Evolutionary conservation across 2,329 filamentous ascomycete species (phyloP).

Genomic region (Laburnicola sp.): DNA sequence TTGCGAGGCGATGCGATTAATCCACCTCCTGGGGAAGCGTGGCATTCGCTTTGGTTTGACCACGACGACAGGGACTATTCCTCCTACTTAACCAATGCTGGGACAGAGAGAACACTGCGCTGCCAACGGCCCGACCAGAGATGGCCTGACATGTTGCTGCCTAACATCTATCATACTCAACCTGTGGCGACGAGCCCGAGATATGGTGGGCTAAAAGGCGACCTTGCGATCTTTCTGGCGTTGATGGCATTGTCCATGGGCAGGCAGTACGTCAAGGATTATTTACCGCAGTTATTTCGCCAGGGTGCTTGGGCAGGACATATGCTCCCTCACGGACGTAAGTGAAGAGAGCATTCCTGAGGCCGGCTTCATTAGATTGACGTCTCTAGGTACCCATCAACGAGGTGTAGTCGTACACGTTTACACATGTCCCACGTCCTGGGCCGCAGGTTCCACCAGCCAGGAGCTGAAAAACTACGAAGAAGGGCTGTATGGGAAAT

Average conservation of each 20-base stretch:
- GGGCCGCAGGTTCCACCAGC: slow-evolving; percentile 9
- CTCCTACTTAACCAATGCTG: slow-evolving; percentile 31
- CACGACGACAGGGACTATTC: slow-evolving; percentile 19
- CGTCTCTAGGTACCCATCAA: slow-evolving; percentile 19
- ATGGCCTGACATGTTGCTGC: slow-evolving; percentile 29
- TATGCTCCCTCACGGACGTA: slow-evolving; percentile 17
- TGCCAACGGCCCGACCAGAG: slow-evolving; percentile 13
- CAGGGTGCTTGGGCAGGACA: slow-evolving; percentile 24
- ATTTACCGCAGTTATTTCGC: slow-evolving; percentile 23
- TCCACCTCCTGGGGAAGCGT: slow-evolving; percentile 13
- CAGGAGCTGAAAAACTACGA: slow-evolving; percentile 25
- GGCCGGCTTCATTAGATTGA: not conserved
- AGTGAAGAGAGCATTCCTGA: not conserved
- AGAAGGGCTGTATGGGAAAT: slow-evolving; percentile 19
- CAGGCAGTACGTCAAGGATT: slow-evolving; percentile 6
- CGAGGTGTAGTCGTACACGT: slow-evolving; percentile 36
- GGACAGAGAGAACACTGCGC: slow-evolving; percentile 12
- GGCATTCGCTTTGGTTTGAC: slow-evolving; percentile 30
- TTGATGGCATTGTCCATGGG: slow-evolving; percentile 33
- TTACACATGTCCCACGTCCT: slow-evolving; percentile 19
- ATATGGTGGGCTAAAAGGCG: slow-evolving; percentile 35
- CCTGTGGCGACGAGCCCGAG: not conserved
- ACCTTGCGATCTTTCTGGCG: slow-evolving; percentile 39
- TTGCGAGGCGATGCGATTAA: slow-evolving; percentile 22
- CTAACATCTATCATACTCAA: slow-evolving; percentile 27